These are phyloP conservation scores for Colletotrichum lupini DNA, from an alignment of 2,329 filamentous ascomycete species.

Conservation along the genomic window DNA sequence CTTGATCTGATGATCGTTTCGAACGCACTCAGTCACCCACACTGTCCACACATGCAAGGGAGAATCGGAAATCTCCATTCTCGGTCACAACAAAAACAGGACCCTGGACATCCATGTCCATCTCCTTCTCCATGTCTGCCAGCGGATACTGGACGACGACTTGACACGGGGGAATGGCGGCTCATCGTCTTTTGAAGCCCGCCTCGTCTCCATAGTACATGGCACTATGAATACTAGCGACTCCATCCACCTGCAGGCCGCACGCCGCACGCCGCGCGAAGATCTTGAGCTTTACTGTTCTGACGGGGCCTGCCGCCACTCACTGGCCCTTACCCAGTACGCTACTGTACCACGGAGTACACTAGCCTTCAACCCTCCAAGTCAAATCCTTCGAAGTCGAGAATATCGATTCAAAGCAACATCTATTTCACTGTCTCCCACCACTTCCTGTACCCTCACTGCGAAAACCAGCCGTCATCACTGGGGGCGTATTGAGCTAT, in stretches of 20 bases:
- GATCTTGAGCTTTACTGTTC: not conserved
- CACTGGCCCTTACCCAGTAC: not conserved
- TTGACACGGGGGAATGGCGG: not conserved
- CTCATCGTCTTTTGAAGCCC: not conserved
- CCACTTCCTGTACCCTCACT: not conserved
- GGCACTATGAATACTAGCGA: not conserved
- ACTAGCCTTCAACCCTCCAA: not conserved
- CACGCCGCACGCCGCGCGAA: not conserved
- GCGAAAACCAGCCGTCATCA: not conserved
- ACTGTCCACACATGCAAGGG: not conserved
- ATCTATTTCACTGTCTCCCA: not conserved
- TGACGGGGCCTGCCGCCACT: not conserved
- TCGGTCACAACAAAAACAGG: not conserved
- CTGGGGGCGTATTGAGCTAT: not conserved
- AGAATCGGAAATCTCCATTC: not conserved
- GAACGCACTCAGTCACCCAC: not conserved
- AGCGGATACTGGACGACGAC: not conserved
- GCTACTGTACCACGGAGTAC: too few relatives aligned
- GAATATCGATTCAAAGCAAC: not conserved
- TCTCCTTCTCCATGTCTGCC: not conserved
- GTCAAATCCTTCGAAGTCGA: not conserved
- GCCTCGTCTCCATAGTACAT: not conserved
- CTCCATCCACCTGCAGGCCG: not conserved
- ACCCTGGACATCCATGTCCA: not conserved
- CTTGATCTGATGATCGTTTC: not conserved